Evolutionary conservation across 2,329 filamentous ascomycete genomes (phyloP), one percentile per base, ranked within the genome.

Genomic region (Stromatinia cepivora): DNA sequence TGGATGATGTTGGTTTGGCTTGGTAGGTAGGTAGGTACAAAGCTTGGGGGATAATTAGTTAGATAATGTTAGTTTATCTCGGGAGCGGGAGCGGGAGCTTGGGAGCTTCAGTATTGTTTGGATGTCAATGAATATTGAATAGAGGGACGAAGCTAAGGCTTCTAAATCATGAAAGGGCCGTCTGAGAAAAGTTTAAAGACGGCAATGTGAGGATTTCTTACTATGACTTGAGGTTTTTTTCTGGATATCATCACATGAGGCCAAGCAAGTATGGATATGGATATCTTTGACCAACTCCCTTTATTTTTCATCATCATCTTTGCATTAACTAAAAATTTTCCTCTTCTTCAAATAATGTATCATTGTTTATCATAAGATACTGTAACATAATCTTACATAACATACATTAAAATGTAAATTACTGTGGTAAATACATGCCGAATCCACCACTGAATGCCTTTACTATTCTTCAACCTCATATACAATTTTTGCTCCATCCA

Each of bases 341-440:
- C 36, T 17, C 36, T 59, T 57, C 22, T n/a, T 57, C 34, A 34
- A 39, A 39, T 57, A 9, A 17, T 5, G 17, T 48, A 48, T 22
- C 8, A 48, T 48, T 20, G 22, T 17, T 22, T 39, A 39, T 58
- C 54, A 39, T 17, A 57, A 57, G n/a, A 17, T 39, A 58, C 13
- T 34, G 6, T 50, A 62, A 62, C 11, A 63, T 50, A n/a, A 53
- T 52, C 25, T 15, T 53, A 56, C 20, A 36, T 62, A 50, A 63
- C 22, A 63, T 63, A 63, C 59, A 63, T 63, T 50, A 28, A 17
- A 39, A 63, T 63, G 46, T 63, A 52, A 28, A 63, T 25, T 39
- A 39, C 9, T 17, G 1, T 62, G 59, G 31, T 52, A 63, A 63
- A 63, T 63, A 52, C 61, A 63, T 52, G 61, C 15, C 61, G 11